Conservation (phyloP, 1,139 yeast species). For the Schizosaccharomyces versatilis region DNA sequence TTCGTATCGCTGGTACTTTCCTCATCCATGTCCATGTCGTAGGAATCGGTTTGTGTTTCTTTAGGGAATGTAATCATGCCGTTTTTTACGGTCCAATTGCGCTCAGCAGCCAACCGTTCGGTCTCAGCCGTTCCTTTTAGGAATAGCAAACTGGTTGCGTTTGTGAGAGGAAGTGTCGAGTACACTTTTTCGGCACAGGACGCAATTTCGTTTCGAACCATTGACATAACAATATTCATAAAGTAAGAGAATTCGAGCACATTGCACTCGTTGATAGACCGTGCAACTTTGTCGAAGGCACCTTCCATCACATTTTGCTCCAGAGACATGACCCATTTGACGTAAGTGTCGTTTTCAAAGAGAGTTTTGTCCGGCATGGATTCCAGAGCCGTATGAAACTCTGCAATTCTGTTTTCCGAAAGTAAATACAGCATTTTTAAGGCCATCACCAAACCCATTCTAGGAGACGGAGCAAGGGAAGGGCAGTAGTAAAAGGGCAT, state of each 20-base stretch:
- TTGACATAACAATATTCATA: slow-evolving; percentile 15
- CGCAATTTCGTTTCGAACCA: slow-evolving; percentile 76
- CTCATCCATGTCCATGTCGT: slow-evolving; percentile 10
- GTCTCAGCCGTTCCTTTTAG: slow-evolving; percentile 48
- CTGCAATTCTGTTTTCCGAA: slow-evolving; percentile 64
- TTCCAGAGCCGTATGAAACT: slow-evolving; percentile 77
- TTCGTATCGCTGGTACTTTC: slow-evolving; percentile 13
- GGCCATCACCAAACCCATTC: slow-evolving; percentile 27
- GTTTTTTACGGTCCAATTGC: slow-evolving; percentile 41
- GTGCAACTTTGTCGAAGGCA: slow-evolving; percentile 56
- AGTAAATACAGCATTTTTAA: slow-evolving; percentile 53
- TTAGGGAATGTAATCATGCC: slow-evolving; percentile 37
- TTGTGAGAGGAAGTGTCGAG: slow-evolving; percentile 52
- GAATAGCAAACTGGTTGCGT: slow-evolving; percentile 63
- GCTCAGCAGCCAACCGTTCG: slow-evolving; percentile 33
- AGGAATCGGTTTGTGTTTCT: neutral
- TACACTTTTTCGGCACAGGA: slow-evolving; percentile 65
- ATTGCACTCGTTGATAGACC: neutral
- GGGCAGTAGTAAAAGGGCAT: neutral
- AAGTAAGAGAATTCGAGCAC: neutral
- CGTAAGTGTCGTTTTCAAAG: slow-evolving; percentile 31
- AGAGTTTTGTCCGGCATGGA: slow-evolving; percentile 32
- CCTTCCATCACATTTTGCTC: slow-evolving; percentile 95
- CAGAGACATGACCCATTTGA: slow-evolving; percentile 65
- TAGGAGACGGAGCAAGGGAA: neutral